phyloP scores from a whole-genome alignment of 2,329 filamentous ascomycete species.

The Pseudogymnoascus pannorum region DNA sequence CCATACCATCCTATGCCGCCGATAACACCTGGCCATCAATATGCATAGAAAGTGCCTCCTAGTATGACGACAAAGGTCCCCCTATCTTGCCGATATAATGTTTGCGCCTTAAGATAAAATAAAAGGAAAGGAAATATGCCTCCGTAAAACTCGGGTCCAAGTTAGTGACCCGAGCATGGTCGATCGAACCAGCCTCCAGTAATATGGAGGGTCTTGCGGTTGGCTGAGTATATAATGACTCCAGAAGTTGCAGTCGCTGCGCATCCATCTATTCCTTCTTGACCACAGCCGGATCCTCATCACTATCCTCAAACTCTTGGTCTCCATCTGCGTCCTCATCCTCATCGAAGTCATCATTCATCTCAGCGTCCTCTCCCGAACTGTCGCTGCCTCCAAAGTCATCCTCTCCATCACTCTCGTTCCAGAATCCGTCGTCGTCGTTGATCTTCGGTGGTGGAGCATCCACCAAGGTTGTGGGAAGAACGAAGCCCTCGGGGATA shows the following conservation, averaged over 20 bases:
- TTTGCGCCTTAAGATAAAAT: background rate
- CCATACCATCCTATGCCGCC: background rate
- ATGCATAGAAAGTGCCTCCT: conserved; percentile 2
- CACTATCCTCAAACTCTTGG: conserved; percentile 44
- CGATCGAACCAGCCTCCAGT: background rate
- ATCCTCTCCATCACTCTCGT: conserved; percentile 65
- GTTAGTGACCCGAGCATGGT: background rate
- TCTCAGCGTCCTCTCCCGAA: conserved; percentile 50
- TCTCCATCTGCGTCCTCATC: conserved; percentile 49
- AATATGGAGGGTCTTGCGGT: background rate
- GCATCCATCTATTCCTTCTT: background rate
- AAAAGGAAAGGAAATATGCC: background rate
- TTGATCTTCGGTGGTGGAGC: conserved; percentile 55
- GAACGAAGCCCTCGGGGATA: conserved; percentile 70
- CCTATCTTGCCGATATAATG: conserved; percentile 7
- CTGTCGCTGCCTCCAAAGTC: conserved; percentile 72
- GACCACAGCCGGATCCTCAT: conserved; percentile 21
- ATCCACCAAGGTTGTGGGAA: conserved; percentile 68
- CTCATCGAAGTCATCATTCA: conserved; percentile 52
- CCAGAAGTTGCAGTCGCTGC: background rate
- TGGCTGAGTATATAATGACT: background rate
- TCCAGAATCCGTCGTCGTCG: conserved; percentile 78
- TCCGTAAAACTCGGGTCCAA: background rate
- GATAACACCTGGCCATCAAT: conserved; percentile 6
- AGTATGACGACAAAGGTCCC: background rate